Evolutionary conservation across 2,329 filamentous ascomycete genomes (phyloP).

Genomic region (Colletotrichum aenigma): DNA sequence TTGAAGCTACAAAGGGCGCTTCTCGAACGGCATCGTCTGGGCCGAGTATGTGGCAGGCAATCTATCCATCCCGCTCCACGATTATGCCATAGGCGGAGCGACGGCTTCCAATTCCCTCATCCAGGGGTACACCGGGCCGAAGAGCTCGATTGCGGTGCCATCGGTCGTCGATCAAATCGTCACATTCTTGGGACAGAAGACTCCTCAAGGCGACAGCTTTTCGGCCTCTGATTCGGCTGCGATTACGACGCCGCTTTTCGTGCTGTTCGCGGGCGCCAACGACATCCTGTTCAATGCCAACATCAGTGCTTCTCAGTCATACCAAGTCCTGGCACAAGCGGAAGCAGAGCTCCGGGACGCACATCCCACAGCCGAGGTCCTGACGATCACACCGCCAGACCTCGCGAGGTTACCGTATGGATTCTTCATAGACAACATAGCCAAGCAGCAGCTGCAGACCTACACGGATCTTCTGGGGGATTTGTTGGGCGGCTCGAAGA

Average conservation of each 20-base stretch:
- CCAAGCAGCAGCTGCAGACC: not conserved
- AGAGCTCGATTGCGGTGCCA: not conserved
- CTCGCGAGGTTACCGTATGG: constrained; percentile 1
- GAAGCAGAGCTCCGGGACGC: not conserved
- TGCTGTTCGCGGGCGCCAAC: constrained; percentile 1
- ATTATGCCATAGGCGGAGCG: constrained; percentile 12
- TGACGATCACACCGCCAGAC: constrained; percentile 7
- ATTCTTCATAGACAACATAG: not conserved
- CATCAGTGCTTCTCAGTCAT: constrained; percentile 11
- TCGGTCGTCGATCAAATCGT: constrained; percentile 3
- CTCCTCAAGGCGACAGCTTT: not conserved
- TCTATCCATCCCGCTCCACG: constrained; percentile 15
- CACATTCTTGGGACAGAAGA: not conserved
- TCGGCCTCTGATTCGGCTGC: not conserved
- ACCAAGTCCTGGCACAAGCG: not conserved
- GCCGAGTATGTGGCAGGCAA: constrained; percentile 11
- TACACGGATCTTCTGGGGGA: not conserved
- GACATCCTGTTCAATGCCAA: constrained; percentile 11
- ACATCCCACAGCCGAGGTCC: not conserved
- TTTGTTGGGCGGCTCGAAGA: not conserved
- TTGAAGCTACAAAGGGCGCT: constrained; percentile 4
- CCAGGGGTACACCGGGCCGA: constrained; percentile 11
- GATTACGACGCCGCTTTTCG: not conserved
- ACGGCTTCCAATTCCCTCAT: constrained; percentile 6
- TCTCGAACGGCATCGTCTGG: constrained; percentile 17